These are phyloP conservation scores for Helotiales sp. DNA, from an alignment of 2,329 filamentous ascomycete genomes.

Conservation along the genomic window DNA sequence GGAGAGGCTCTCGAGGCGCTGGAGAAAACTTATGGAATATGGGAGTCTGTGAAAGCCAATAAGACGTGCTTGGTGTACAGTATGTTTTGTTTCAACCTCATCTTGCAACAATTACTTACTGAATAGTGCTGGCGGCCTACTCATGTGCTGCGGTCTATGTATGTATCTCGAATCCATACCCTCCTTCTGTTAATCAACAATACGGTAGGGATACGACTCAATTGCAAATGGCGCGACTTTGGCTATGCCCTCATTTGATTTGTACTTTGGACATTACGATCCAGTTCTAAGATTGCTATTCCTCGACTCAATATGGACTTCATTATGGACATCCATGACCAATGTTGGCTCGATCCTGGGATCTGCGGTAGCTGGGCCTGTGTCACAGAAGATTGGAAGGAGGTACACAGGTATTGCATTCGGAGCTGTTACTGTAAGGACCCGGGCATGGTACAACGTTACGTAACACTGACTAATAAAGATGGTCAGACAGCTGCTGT, in stretches of 20 bases:
- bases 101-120: background rate
- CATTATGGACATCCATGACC: constrained; percentile 23
- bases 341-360: constrained; percentile 19
- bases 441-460: background rate
- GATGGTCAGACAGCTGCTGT: constrained; percentile 14
- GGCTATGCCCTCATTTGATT: constrained; percentile 21
- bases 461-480: background rate
- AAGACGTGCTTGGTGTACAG: constrained; percentile 14
- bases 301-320: constrained; percentile 23
- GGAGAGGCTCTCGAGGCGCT: constrained; percentile 16
- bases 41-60: constrained; percentile 16
- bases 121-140: constrained; percentile 18
- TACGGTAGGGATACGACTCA: constrained; percentile 20
- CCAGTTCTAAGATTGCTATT: constrained; percentile 22
- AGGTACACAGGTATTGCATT: constrained; percentile 17
- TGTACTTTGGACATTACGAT: constrained; percentile 20
- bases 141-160: constrained; percentile 21
- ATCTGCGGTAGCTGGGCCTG: constrained; percentile 15
- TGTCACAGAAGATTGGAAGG: constrained; percentile 21
- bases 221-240: constrained; percentile 23
- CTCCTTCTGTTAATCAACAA: background rate
- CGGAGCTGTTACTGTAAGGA: constrained; percentile 14
- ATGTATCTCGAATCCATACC: background rate
- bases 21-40: constrained; percentile 17
- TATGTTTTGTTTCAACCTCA: background rate